Base-by-base conservation (phyloP, 2,329 filamentous ascomycete species). In the Clonostachys rhizophaga region DNA sequence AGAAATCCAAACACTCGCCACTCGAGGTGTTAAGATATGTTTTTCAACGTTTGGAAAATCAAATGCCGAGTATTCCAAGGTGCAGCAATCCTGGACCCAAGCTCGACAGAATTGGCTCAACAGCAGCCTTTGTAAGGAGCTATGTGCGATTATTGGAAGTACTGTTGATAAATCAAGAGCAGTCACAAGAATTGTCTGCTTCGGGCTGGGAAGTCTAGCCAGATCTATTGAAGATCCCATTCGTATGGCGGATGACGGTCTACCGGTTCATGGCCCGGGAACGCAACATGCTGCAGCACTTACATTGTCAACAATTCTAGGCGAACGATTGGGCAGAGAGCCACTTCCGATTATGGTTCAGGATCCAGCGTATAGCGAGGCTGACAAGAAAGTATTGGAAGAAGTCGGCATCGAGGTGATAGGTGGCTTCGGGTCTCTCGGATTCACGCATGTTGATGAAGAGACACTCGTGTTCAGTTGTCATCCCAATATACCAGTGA, bases 401-500 rank as follows among this genome's bases (percentile, higher is more conserved):
- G 43, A 39, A 8, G 4, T 41, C 17, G 48, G 46, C 6, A 49
- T 55, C 18, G 20, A 43, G 12, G 42, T 55, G 2, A n/a, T 56
- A 3, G 47, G 48, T 12, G 46, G 47, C 6, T 44, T 20, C 30
- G 52, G 44, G 10, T 40, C 46, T 5, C 34, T 47, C 10, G 54
- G 44, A 2, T 57, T 55, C 14, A 36, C 54, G 6, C 40, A 51
- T 8, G 42, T 54, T 4, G 54, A 57, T n/a, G 52, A 54, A 4
- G 34, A 43, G 11, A 48, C 49, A 10, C 9, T 52, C 2, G 54
- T 57, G 2, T 46, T 58, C 5, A 43, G 45, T 2, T 45, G 46
- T 6, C 35, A 17, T 24, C 49, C 51, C 8, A 37, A 42, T 10
- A 24, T 50, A 10, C 52, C 54, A 3, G 44, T 58, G 14, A 53